Evolutionary conservation across 2,329 filamentous ascomycete genomes (phyloP).

Genomic region (Celoporthe dispersa): DNA sequence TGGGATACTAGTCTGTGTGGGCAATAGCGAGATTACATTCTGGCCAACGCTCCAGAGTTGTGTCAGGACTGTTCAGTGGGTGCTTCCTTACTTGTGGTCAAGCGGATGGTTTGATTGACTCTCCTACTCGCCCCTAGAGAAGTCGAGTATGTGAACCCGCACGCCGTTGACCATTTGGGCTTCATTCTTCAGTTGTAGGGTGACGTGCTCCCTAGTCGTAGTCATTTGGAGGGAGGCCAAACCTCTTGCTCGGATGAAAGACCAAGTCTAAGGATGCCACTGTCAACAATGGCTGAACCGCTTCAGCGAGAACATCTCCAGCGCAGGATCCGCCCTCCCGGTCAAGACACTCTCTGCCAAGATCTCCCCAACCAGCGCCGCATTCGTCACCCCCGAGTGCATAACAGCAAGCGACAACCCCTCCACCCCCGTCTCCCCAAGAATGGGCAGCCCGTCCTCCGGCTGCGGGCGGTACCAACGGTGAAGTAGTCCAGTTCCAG

Average conservation of each 20-base stretch:
- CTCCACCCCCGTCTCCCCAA: conserved; percentile 35
- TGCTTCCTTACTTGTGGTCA: not conserved
- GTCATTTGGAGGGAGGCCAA: not conserved
- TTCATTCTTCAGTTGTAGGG: not conserved
- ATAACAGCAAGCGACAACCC: conserved; percentile 39
- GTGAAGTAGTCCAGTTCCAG: conserved; percentile 39
- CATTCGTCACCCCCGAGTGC: conserved; percentile 39
- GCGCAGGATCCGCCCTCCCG: conserved; percentile 30
- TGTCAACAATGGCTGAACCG: conserved; percentile 24
- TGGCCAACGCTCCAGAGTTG: not conserved
- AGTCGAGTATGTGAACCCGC: not conserved
- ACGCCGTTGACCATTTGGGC: not conserved
- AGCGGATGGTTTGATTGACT: not conserved
- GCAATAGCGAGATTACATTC: not conserved
- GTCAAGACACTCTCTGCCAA: conserved; percentile 31
- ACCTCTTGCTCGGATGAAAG: not conserved
- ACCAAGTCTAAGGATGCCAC: not conserved
- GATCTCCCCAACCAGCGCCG: conserved; percentile 35
- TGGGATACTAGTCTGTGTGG: not conserved
- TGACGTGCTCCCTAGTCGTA: not conserved
- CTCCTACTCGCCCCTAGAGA: not conserved
- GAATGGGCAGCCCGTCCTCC: conserved; percentile 37
- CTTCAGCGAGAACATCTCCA: conserved; percentile 29
- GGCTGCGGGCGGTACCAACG: conserved; percentile 36
- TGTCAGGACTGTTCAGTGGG: not conserved